Evolutionary conservation across 805 yeast genomes (phyloP).

Genomic region (Myxozyma kluyveri): DNA sequence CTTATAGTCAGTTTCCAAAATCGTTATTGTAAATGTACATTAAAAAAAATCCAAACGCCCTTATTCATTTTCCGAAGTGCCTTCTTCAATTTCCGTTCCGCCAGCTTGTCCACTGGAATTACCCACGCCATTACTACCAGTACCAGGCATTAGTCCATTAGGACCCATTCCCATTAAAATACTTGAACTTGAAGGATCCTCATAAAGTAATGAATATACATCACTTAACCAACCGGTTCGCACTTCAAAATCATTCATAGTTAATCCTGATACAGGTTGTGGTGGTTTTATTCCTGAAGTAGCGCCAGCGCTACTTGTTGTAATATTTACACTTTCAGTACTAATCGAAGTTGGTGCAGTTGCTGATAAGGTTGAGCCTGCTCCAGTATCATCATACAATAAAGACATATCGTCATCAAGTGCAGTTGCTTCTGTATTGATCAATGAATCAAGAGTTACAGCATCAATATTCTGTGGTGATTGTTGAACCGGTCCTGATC

Average conservation of each 20-base stretch:
- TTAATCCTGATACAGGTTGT: neutral
- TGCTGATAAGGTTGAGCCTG: neutral
- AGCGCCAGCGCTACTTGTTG: neutral
- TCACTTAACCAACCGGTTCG: conserved; percentile 29
- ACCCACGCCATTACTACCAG: no score
- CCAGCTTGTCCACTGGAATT: no score
- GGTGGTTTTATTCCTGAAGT: no score
- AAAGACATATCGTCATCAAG: neutral
- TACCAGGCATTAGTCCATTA: no score
- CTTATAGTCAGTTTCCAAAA: no score
- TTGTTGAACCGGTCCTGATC: neutral
- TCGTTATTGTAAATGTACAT: no score
- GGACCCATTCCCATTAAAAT: conserved; percentile 18
- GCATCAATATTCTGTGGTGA: neutral
- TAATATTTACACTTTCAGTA: neutral
- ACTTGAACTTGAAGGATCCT: conserved; percentile 23
- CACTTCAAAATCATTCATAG: conserved; percentile 23
- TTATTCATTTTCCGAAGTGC: no score
- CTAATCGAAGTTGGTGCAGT: neutral
- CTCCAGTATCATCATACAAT: neutral
- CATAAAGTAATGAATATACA: conserved; percentile 27
- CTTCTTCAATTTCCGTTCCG: no score
- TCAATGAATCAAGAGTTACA: neutral
- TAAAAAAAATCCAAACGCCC: no score
- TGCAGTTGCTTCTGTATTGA: neutral